phyloP scores from a whole-genome alignment of 2,329 filamentous ascomycete genomes.

The Ploettnerulaceae sp. region DNA sequence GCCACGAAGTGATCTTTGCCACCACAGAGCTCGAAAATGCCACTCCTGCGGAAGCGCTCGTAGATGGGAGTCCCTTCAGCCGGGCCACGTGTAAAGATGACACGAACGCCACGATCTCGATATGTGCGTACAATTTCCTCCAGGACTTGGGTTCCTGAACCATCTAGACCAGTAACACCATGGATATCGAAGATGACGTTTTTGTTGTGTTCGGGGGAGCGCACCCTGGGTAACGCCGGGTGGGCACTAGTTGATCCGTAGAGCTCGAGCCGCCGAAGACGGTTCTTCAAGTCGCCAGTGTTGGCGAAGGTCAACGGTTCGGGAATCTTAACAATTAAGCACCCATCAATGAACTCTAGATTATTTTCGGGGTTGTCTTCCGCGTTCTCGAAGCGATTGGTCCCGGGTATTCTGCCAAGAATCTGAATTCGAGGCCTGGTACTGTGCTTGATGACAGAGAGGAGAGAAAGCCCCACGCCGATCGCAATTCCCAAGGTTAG shows the following conservation, averaged over 20 bases:
- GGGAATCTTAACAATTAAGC: slow-evolving; percentile 93
- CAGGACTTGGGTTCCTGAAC: slow-evolving; percentile 86
- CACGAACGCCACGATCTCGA: slow-evolving; percentile 66
- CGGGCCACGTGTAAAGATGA: slow-evolving; percentile 65
- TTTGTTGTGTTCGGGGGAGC: slow-evolving; percentile 73
- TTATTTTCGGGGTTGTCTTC: slow-evolving; percentile 60
- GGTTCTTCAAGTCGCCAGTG: slow-evolving; percentile 82
- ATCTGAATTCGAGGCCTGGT: slow-evolving; percentile 96
- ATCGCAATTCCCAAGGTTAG: slow-evolving; percentile 89
- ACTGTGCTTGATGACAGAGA: slow-evolving; percentile 84
- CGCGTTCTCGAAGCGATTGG: slow-evolving; percentile 80
- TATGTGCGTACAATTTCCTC: slow-evolving; percentile 83
- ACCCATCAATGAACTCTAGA: slow-evolving; percentile 86
- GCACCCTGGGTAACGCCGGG: slow-evolving; percentile 76
- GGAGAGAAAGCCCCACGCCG: slow-evolving; percentile 82
- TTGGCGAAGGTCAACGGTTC: slow-evolving; percentile 97
- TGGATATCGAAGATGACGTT: slow-evolving; percentile 98
- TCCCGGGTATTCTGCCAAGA: slow-evolving; percentile 80
- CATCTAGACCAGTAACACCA: slow-evolving; percentile 92
- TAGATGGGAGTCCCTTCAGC: slow-evolving; percentile 41
- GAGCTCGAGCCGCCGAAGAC: slow-evolving; percentile 76
- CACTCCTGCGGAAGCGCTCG: slow-evolving; percentile 67
- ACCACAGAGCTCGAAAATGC: slow-evolving; percentile 80
- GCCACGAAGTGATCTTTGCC: slow-evolving; percentile 73
- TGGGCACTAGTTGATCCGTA: slow-evolving; percentile 85